These are phyloP conservation scores for Globisporangium orthogonon DNA, from an alignment of 352 stramenopile species.

Conservation along the genomic window DNA sequence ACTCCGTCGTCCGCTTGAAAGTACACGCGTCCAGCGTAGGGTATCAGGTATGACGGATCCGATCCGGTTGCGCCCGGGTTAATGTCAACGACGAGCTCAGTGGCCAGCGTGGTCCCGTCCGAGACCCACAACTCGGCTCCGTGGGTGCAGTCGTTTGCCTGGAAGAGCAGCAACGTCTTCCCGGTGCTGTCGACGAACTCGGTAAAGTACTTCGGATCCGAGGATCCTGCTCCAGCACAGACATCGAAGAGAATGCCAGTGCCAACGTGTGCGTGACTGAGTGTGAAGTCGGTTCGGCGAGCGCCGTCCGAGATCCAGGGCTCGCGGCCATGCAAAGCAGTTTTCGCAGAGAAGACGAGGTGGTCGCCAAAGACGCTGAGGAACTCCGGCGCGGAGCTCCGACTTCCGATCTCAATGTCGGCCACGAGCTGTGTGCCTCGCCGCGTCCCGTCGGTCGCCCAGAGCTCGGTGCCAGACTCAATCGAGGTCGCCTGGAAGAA, in stretches of 20 bases:
- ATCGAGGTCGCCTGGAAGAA: constrained; percentile 69
- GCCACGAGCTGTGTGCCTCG: constrained; percentile 44
- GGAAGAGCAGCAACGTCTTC: constrained; percentile 53
- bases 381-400: constrained; percentile 30
- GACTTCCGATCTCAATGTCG: constrained; percentile 39
- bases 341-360: constrained; percentile 57
- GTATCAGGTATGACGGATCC: constrained; percentile 43
- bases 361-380: constrained; percentile 25
- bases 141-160: constrained; percentile 75
- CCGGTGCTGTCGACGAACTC: constrained; percentile 9
- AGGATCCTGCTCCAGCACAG: constrained; percentile 29
- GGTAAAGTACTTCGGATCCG: constrained; percentile 44
- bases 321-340: constrained; percentile 32
- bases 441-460: constrained; percentile 54
- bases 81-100: constrained; percentile 62
- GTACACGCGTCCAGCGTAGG: constrained; percentile 33
- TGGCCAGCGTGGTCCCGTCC: constrained; percentile 45
- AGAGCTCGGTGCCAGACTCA: constrained; percentile 65
- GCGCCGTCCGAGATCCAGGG: constrained; percentile 55
- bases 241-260: constrained; percentile 63
- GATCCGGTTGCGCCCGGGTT: constrained; percentile 29
- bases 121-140: constrained; percentile 80
- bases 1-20: constrained; percentile 84
- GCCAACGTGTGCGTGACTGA: constrained; percentile 18
- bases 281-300: constrained; percentile 18